Evolutionary conservation across 768 basidiomycete species (phyloP), one percentile per base, ranked within the genome.

Genomic region (Dictyophora rubrovolvata): DNA sequence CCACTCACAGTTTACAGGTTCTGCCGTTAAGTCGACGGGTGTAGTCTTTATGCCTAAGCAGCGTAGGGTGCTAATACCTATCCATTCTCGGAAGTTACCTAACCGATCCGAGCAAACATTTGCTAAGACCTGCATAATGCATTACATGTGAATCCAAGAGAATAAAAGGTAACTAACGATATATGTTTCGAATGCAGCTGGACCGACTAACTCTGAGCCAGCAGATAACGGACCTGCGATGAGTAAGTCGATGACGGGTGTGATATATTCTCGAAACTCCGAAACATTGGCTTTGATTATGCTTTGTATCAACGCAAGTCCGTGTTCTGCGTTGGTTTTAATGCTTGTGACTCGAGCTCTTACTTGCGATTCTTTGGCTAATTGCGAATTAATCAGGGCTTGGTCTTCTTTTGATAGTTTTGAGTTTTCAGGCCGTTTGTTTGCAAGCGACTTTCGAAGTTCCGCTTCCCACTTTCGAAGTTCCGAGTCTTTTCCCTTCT

Each of bases 391-490:
- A 12, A 98, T 81, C n/a, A 91, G 78, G 0, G 83, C 85, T 61
- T 87, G 84, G 60, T 96, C 91, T 60, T 87, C 85, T 68, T 93
- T 97, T 1, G 89, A 89, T 17, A 97, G 70, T 1, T 75, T 74
- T 16, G 64, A 56, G 1, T 75, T 64, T 1, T 70, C 67, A 10
- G 81, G 78, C 69, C 89, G 91, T 74, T 97, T 97, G 57, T 73
- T 81, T 6, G 89, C 89, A 1, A 97, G 75, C 0, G 86, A 83
- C 64, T 89, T 85, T 10, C 93, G 82, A n/a, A 95, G 75, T 61
- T 99, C 94, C 23, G 85, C 87, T 62, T 99, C 96, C 95, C 95
- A 99, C 66, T 90, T 86, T 17, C 90, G 87, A 14, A 95, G 87
- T 36, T 90, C 91, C 5, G 87, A 83, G 60, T 85, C 87, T 65